Base-by-base conservation (phyloP, 495 filamentous ascomycete genomes). In the Penicillium tannophilum region DNA sequence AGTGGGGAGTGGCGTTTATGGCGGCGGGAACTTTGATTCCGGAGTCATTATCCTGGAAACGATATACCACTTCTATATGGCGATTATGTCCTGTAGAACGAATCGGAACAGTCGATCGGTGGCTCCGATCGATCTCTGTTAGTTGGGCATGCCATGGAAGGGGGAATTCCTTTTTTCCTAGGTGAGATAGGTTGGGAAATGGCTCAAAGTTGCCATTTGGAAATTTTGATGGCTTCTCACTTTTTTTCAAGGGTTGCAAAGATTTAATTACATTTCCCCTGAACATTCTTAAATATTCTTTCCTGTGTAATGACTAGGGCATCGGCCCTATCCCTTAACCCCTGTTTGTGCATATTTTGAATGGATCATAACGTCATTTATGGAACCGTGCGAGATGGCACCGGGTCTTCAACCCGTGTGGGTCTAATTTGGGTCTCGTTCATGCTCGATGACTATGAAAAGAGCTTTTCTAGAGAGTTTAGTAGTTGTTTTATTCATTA, bases 271-370 rank as follows among this genome's bases (percentile, higher is more conserved):
- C 17, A 14, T 7, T n/a, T 7, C 7, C 46, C 16, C 14, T 31
- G 24, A 26, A 33, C 12, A 12, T 19, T 49, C 46, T 49, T 49
- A 49, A 49, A 49, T 49, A 49, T 4, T 31, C 16, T 0, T 49
- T 31, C 12, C 54, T 23, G 42, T 47, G 54, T 42, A 56, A 43
- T 10, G 39, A 43, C 24, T 56, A 56, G 54, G 54, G 54, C 54
- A 56, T 56, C 17, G 54, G 54, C 54, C 54, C 54, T 56, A 56
- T 19, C n/a, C n/a, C 41, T 43, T 16, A n/a, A 6, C 47, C n/a
- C 28, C 43, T 48, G 26, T 48, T 17, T 46, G 31, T 17, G 10
- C 1, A 17, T 19, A 24, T 56, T 36, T 48, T 24, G 4, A n/a
- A 47, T 31, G 41, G 26, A 54, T 23, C 20, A 48, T 56, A 42